These are phyloP conservation scores for Gyrodon lividus DNA, from an alignment of 768 basidiomycete genomes.

Conservation along the genomic window DNA sequence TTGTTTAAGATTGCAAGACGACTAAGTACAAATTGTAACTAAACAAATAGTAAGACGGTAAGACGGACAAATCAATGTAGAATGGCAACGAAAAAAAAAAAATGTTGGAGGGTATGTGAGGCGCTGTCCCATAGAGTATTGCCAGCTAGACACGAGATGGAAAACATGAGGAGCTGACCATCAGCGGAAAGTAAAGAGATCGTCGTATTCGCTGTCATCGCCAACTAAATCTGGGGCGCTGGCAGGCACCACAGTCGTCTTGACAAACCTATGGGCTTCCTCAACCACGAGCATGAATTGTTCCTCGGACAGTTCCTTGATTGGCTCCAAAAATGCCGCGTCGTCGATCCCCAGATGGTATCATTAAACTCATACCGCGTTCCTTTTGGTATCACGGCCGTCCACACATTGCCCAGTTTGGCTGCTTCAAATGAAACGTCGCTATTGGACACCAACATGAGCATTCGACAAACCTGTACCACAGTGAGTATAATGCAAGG, in stretches of 20 bases:
- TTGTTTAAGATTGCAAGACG: background rate
- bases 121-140: background rate
- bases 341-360: conserved; percentile 9
- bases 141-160: background rate
- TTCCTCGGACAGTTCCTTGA: conserved; percentile 5
- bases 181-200: background rate
- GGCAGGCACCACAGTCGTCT: background rate
- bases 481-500: background rate
- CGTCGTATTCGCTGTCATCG: background rate
- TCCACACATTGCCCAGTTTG: conserved; percentile 8
- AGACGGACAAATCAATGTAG: background rate
- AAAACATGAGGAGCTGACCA: conserved; percentile 4
- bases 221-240: background rate
- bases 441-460: conserved; percentile 2
- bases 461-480: conserved; percentile 5
- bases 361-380: conserved; percentile 9
- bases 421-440: background rate
- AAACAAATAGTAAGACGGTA: background rate
- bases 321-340: conserved; percentile 5
- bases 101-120: background rate
- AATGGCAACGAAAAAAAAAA: background rate
- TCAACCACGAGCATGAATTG: conserved; percentile 1
- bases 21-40: background rate
- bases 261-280: background rate
- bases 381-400: conserved; percentile 6